Conservation (phyloP, 495 filamentous ascomycete genomes). For the Aspergillus biplanus region DNA sequence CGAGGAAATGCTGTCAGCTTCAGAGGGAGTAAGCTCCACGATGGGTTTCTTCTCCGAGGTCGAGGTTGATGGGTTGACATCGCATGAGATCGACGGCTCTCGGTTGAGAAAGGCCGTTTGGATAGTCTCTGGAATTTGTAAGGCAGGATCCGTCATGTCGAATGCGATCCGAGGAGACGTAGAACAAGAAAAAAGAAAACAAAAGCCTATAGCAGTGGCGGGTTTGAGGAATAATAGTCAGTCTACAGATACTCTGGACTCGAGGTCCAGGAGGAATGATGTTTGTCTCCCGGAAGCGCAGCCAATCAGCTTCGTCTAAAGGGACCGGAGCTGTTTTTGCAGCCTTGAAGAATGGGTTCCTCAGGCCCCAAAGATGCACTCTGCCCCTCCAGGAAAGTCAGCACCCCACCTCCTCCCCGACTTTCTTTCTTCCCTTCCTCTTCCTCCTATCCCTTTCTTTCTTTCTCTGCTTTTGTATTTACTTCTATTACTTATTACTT, state of each 20-base stretch:
- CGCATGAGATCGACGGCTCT: slow-evolving; percentile 69
- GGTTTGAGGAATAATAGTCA: neutral
- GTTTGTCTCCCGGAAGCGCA: neutral
- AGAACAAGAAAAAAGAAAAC: neutral
- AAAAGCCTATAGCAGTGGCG: neutral
- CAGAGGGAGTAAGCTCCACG: slow-evolving; percentile 53
- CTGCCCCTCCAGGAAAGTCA: slow-evolving; percentile 30
- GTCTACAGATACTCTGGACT: too few species aligned
- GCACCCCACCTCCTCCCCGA: slow-evolving; percentile 22
- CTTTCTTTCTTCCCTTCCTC: slow-evolving; percentile 20
- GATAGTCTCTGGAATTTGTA: slow-evolving; percentile 73
- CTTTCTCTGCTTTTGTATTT: slow-evolving; percentile 14
- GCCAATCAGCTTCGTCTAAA: too few species aligned
- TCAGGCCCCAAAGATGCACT: slow-evolving; percentile 7
- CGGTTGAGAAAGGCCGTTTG: slow-evolving; percentile 78
- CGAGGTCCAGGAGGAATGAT: slow-evolving; percentile 1
- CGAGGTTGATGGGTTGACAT: slow-evolving; percentile 79
- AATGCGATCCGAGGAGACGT: neutral
- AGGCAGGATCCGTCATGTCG: slow-evolving; percentile 49
- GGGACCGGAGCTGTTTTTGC: too few species aligned
- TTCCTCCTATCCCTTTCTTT: slow-evolving; percentile 12
- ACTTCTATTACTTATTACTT: neutral
- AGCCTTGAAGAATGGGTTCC: neutral
- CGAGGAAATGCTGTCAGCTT: slow-evolving; percentile 47
- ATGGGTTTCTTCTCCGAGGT: slow-evolving; percentile 57